Base-by-base conservation (phyloP, 768 basidiomycete species). In the Leccinum sublutescens region DNA sequence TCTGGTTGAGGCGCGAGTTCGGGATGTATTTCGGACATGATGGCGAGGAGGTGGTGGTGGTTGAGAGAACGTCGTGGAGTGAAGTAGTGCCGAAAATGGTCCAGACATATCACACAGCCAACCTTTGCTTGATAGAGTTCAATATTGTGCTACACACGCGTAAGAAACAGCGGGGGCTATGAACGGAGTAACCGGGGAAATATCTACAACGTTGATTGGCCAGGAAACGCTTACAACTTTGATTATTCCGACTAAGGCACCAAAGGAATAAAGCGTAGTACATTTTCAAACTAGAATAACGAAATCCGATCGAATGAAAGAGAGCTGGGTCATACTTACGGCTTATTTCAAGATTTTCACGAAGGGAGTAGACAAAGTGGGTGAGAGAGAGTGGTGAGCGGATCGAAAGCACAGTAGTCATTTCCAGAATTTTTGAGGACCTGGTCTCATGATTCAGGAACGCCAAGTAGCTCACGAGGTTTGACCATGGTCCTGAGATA, bases 1-100 rank as follows among this genome's bases (percentile, higher is more conserved):
- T 79, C 76, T 54, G 75, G 56, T 29, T 60, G 77, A 1, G 78
- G 76, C 17, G 80, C 78, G 54, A 80, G 76, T 52, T 58, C 74
- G 54, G 62, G 76, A 63, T 68, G 75, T 47, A 56, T 68, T 54
- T 64, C 74, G 55, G 64, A 67, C 78, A 70, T 78, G 56, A 21
- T 23, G 56, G 17, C 5, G 50, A 9, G 10, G 10, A 5, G 29
- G 8, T 27, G 19, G 12, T 21, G 21, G 58, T 57, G 45, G 56
- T 49, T 23, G 54, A 53, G 43, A 27, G 43, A 23, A 53, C 45
- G 43, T 33, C 50, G 50, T 33, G 17, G 11, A 51, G 38, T 21
- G 54, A 9, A 10, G 49, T 60, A 47, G 29, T n/a, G 31, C 31
- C 21, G 21, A 51, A 50, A 52, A 36, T 38, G 38, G 21, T 50